A percentile compares a stretch with the other conserved stretches of the same genome.
Conservation (phyloP, 345 rosid species). For the Sonneratia alba region DNA sequence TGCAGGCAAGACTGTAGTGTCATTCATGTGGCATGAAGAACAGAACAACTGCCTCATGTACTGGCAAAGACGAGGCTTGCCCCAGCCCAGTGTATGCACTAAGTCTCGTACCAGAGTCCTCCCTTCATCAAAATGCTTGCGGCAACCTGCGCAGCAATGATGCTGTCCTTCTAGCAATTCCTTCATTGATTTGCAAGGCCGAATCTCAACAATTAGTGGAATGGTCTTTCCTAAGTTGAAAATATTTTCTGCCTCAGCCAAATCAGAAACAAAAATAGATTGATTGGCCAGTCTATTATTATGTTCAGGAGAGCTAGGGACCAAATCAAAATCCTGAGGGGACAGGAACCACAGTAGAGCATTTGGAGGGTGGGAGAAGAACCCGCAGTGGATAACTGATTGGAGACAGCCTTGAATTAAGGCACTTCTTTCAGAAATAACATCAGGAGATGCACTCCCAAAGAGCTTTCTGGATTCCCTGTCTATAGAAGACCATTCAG, state of each 20-base stretch:
- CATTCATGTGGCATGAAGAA: conserved; percentile 82
- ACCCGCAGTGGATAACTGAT: conserved; percentile 53
- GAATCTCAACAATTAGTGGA: conserved; percentile 67
- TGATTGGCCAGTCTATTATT: conserved; percentile 20
- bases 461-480: conserved; percentile 75
- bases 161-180: conserved; percentile 80
- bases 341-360: conserved; percentile 67
- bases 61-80: conserved; percentile 83
- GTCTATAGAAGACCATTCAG: conserved; percentile 77
- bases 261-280: conserved; percentile 17
- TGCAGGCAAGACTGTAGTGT: conserved; percentile 77
- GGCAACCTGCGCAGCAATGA: conserved; percentile 90
- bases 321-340: conserved; percentile 52
- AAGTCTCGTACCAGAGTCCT: conserved; percentile 60
- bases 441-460: conserved; percentile 73
- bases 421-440: conserved; percentile 71
- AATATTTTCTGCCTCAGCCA: conserved; percentile 26
- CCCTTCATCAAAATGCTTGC: conserved; percentile 71
- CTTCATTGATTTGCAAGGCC: conserved; percentile 53
- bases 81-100: conserved; percentile 78
- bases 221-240: conserved; percentile 75
- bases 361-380: conserved; percentile 46
- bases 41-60: conserved; percentile 91
- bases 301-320: conserved; percentile 29
- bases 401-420: conserved; percentile 80